Evolutionary conservation across 2,329 filamentous ascomycete species (phyloP).

Genomic region (Colletotrichum limetticola): DNA sequence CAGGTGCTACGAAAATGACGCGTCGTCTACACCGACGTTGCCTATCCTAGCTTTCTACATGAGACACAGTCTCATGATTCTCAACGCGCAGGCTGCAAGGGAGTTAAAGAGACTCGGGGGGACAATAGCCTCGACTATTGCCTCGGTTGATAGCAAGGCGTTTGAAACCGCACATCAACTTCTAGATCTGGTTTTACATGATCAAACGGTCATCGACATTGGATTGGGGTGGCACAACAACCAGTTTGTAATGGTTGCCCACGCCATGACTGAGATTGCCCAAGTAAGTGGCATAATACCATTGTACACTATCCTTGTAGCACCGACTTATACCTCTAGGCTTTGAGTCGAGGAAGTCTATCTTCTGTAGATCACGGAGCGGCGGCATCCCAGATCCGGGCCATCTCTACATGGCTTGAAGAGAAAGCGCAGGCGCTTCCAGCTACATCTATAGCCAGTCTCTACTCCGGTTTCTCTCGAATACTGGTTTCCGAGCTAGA

Average conservation of each 20-base stretch:
- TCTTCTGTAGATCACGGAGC: too few species aligned
- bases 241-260: constrained; percentile 40
- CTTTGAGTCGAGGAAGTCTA: too few species aligned
- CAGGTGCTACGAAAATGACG: background rate
- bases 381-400: too few species aligned
- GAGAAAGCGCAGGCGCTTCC: too few species aligned
- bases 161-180: background rate
- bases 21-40: constrained; percentile 2
- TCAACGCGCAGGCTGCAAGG: constrained; percentile 39
- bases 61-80: constrained; percentile 41
- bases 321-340: too few species aligned
- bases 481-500: too few species aligned
- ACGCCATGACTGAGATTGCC: constrained; percentile 39
- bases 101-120: constrained; percentile 26
- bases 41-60: constrained; percentile 39
- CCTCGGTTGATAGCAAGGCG: constrained; percentile 30
- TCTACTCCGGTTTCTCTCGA: too few species aligned
- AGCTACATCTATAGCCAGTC: too few species aligned
- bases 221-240: constrained; percentile 41
- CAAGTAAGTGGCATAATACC: constrained; percentile 8
- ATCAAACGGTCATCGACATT: constrained; percentile 34
- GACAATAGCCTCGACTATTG: background rate
- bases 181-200: background rate
- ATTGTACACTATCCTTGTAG: too few species aligned
- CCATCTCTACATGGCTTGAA: too few species aligned